Evolutionary conservation across 78 protist genomes (phyloP).

Genomic region (Dictyostelium firmibasis): DNA sequence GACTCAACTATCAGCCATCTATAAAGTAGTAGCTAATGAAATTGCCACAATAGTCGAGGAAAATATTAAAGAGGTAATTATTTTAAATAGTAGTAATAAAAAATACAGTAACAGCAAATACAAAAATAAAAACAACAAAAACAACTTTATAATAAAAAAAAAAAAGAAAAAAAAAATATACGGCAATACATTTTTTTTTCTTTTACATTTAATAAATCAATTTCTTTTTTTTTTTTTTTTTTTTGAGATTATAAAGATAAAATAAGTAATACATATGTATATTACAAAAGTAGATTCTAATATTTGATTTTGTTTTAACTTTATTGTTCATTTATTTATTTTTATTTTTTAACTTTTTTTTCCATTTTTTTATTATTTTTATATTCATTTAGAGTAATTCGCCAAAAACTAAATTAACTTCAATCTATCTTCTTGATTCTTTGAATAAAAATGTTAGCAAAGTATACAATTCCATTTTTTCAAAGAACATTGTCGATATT

Average conservation of each 20-base stretch:
- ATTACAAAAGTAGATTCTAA: background rate
- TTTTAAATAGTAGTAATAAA: background rate
- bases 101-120: background rate
- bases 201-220: background rate
- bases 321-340: background rate
- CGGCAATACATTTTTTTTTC: background rate
- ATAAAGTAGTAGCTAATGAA: background rate
- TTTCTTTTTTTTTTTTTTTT: background rate
- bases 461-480: background rate
- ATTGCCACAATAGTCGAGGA: slow-evolving; percentile 8
- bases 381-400: background rate
- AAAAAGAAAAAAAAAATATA: background rate
- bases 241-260: background rate
- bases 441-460: slow-evolving; percentile 1
- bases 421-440: slow-evolving; percentile 1
- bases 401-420: background rate
- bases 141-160: background rate
- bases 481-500: slow-evolving; percentile 7
- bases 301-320: background rate
- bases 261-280: background rate
- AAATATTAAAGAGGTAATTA: slow-evolving; percentile 8
- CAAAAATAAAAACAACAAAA: background rate
- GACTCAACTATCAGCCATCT: background rate
- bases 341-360: background rate
- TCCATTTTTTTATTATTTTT: background rate